These are phyloP conservation scores for Geotrichum phurueaensis DNA, from an alignment of 1,139 yeast genomes.

Conservation along the genomic window DNA sequence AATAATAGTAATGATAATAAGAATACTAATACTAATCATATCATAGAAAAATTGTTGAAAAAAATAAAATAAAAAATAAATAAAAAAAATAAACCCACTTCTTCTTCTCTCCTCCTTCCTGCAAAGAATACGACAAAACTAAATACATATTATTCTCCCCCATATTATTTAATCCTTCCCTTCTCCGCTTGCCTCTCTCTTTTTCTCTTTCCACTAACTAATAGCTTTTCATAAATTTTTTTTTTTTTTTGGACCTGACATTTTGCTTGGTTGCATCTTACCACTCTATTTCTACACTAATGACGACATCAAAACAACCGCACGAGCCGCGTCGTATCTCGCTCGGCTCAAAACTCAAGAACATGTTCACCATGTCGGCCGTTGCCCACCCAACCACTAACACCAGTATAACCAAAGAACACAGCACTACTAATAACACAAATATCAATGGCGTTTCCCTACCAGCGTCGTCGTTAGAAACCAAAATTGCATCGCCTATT, in stretches of 20 bases:
- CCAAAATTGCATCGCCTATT: background rate
- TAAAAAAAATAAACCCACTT: too few relatives aligned
- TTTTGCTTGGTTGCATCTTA: background rate
- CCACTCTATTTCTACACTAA: background rate
- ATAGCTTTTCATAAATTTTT: background rate
- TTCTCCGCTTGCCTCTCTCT: background rate
- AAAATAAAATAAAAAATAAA: too few relatives aligned
- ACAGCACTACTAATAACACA: background rate
- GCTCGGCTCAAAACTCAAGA: conserved; percentile 24
- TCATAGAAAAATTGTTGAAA: too few relatives aligned
- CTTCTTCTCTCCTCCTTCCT: background rate
- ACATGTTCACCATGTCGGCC: conserved; percentile 19
- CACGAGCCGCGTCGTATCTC: conserved; percentile 14
- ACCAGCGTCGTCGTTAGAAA: background rate
- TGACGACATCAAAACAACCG: background rate
- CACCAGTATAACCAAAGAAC: background rate
- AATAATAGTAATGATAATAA: too few relatives aligned
- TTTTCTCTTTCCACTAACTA: background rate
- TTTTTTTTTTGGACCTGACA: background rate
- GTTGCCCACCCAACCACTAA: background rate
- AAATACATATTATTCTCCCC: background rate
- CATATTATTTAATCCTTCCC: background rate
- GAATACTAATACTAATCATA: too few relatives aligned
- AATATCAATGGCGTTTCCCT: background rate
- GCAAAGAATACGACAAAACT: background rate